phyloP scores from a whole-genome alignment of 2,329 filamentous ascomycete species.

The Alternaria ventricosa region DNA sequence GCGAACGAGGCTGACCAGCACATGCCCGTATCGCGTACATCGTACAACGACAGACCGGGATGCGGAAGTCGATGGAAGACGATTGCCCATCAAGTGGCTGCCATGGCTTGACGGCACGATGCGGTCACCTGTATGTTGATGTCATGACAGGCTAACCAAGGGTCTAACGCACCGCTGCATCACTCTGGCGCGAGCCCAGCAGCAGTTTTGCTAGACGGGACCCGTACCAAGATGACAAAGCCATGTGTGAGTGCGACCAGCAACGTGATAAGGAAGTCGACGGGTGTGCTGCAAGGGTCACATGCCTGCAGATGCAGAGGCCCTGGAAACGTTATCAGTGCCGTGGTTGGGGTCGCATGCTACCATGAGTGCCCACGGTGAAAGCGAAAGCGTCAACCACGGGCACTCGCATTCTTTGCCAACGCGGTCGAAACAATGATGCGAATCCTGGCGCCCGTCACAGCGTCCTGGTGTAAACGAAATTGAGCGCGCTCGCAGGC shows the following conservation, averaged over 20 bases:
- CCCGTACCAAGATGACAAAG: not conserved
- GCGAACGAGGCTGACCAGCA: constrained; percentile 3
- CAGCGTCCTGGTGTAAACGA: constrained; percentile 25
- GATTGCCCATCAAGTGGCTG: not conserved
- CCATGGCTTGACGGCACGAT: constrained; percentile 6
- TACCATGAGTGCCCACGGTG: not conserved
- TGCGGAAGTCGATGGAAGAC: not conserved
- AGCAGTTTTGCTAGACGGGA: constrained; percentile 6
- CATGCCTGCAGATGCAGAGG: constrained; percentile 5
- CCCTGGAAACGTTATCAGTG: not conserved
- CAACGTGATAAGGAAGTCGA: constrained; percentile 2
- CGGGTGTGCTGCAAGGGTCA: constrained; percentile 11
- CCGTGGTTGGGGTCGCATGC: not conserved
- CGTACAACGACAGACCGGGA: not conserved
- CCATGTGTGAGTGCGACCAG: not conserved
- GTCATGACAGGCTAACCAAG: constrained; percentile 22
- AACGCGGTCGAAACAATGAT: constrained; percentile 1
- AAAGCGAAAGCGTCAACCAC: not conserved
- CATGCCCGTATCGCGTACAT: constrained; percentile 8
- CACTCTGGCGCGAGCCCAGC: constrained; percentile 7
- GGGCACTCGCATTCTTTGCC: not conserved
- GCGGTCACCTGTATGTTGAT: constrained; percentile 26
- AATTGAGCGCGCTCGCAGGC: constrained; percentile 18
- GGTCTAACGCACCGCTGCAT: constrained; percentile 24
- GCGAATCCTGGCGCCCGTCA: constrained; percentile 12